Conservation (phyloP, 495 filamentous ascomycete species). For the Apodospora peruviana region DNA sequence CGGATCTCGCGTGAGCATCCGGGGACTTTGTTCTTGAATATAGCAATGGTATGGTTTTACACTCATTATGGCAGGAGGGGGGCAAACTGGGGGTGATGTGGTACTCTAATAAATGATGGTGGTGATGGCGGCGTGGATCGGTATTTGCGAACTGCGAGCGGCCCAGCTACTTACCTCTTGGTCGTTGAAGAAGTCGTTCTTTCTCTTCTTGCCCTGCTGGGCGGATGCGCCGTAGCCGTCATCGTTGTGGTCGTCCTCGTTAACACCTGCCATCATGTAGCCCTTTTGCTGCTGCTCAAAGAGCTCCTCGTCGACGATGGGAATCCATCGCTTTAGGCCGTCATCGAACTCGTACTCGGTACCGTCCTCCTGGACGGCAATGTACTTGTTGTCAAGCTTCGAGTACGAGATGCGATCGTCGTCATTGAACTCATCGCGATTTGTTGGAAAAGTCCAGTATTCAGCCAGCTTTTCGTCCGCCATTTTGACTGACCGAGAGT, state of each 20-base stretch:
- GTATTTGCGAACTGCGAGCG: too few species aligned
- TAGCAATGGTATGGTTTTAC: too few species aligned
- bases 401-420: constrained; percentile 87
- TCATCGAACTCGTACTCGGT: constrained; percentile 78
- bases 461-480: constrained; percentile 17
- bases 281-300: constrained; percentile 70
- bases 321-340: constrained; percentile 71
- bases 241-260: constrained; percentile 52
- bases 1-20: neutral
- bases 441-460: constrained; percentile 56
- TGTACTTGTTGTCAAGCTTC: constrained; percentile 69
- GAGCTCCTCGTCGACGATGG: constrained; percentile 73
- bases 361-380: constrained; percentile 80
- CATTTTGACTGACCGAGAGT: constrained; percentile 6
- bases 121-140: too few species aligned
- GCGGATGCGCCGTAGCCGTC: neutral
- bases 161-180: constrained; percentile 60
- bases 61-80: too few species aligned
- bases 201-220: constrained; percentile 60
- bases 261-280: constrained; percentile 52
- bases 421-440: constrained; percentile 67
- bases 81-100: too few species aligned
- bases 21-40: neutral
- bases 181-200: constrained; percentile 56
- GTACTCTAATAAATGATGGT: too few species aligned